Evolutionary conservation across 2,329 filamentous ascomycete genomes (phyloP).

Genomic region (Sporothrix luriei): DNA sequence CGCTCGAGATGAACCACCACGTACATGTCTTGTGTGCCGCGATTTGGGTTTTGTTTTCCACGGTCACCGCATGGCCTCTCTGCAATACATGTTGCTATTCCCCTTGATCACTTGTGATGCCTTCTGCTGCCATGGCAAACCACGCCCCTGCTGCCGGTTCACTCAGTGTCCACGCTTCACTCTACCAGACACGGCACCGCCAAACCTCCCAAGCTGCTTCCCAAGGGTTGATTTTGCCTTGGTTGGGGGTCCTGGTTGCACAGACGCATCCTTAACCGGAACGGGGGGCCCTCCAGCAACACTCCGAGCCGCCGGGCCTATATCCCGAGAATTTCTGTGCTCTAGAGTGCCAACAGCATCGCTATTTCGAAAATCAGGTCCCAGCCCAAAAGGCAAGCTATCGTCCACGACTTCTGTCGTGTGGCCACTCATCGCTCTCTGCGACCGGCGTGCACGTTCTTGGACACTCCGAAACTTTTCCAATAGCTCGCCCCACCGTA

Average conservation of each 20-base stretch:
- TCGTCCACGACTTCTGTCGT: constrained; percentile 48
- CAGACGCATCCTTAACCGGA: constrained; percentile 50
- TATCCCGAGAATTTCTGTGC: constrained; percentile 49
- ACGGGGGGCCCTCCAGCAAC: neutral
- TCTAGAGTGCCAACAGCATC: constrained; percentile 47
- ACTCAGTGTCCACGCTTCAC: constrained; percentile 54
- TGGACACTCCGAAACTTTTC: constrained; percentile 94
- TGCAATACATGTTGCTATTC: neutral
- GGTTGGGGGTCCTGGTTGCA: constrained; percentile 49
- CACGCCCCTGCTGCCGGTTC: neutral
- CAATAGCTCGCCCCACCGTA: constrained; percentile 88
- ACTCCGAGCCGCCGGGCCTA: constrained; percentile 43
- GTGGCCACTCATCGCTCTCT: constrained; percentile 59
- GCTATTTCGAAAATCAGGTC: constrained; percentile 45
- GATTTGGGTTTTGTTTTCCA: neutral
- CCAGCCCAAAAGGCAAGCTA: constrained; percentile 46
- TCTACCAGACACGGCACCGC: constrained; percentile 69
- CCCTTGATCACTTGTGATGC: neutral
- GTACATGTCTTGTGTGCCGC: neutral
- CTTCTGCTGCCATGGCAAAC: neutral
- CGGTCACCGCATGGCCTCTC: neutral
- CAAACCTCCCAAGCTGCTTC: constrained; percentile 69
- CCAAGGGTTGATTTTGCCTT: constrained; percentile 67
- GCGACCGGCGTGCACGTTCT: constrained; percentile 75
- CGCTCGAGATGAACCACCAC: neutral